These are phyloP conservation scores for Phytopythium mirpurense DNA, from an alignment of 352 stramenopile genomes.

Conservation along the genomic window DNA sequence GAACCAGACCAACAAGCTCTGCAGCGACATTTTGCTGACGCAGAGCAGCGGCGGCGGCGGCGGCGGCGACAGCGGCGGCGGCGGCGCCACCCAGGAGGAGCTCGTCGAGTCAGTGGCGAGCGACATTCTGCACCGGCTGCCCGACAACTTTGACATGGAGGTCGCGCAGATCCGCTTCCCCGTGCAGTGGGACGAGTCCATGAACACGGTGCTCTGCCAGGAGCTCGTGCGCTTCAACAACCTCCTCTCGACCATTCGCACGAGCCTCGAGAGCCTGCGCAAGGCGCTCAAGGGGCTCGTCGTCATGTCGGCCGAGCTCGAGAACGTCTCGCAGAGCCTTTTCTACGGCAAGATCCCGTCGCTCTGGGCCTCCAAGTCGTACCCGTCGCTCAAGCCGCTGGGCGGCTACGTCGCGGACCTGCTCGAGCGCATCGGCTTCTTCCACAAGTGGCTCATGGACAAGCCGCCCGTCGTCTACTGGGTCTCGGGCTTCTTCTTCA, in stretches of 20 bases:
- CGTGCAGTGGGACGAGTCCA: slow-evolving; percentile 90
- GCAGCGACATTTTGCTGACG: slow-evolving; percentile 89
- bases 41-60: slow-evolving; percentile 50
- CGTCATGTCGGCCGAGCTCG: slow-evolving; percentile 92
- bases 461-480: slow-evolving; percentile 89
- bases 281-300: slow-evolving; percentile 92
- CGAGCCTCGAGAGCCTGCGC: slow-evolving; percentile 78
- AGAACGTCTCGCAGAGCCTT: slow-evolving; percentile 90
- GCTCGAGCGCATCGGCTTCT: slow-evolving; percentile 88
- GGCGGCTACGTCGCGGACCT: slow-evolving; percentile 89
- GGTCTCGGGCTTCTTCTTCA: slow-evolving; percentile 96
- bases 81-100: slow-evolving; percentile 81
- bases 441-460: slow-evolving; percentile 87
- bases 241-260: slow-evolving; percentile 84
- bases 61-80: slow-evolving; percentile 42
- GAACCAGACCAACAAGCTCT: slow-evolving; percentile 93
- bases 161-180: slow-evolving; percentile 89
- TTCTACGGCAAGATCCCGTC: slow-evolving; percentile 91
- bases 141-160: slow-evolving; percentile 92
- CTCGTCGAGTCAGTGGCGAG: slow-evolving; percentile 83
- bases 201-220: slow-evolving; percentile 94
- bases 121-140: slow-evolving; percentile 84
- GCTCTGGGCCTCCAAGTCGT: slow-evolving; percentile 88
- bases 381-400: slow-evolving; percentile 92
- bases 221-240: slow-evolving; percentile 94